Base-by-base conservation (phyloP, 495 filamentous ascomycete genomes). In the Lentithecium fluviatile region DNA sequence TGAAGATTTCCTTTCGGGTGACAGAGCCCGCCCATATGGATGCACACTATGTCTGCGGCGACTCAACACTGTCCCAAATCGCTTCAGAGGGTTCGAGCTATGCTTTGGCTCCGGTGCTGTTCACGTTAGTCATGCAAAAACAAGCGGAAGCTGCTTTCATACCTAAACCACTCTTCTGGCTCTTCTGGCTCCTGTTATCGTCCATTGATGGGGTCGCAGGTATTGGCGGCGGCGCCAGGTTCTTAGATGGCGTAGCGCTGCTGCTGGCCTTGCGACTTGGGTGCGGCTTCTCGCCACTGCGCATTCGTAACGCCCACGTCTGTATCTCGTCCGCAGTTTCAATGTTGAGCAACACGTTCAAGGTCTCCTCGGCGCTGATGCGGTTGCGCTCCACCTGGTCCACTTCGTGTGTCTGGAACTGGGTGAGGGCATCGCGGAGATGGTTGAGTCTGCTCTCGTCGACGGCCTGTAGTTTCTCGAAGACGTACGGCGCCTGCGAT, bases 401-500 rank as follows among this genome's bases (percentile, higher is more conserved):
- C 12, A 90, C 81, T 71, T 97, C 93, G 70, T 96, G 89, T 11
- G 95, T 99, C 72, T 94, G 85, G 59, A 89, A 85, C 66, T 96
- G 94, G 1, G 94, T 97, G 40, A 99, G 80, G 52, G 89, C 86
- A 74, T 97, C 93, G 45, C 94, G 88, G 51, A 99, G 79, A 72
- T 95, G 88, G 71, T 97, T 96, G 60, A 95, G 79, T 56, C 95
- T 81, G 56, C 80, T 85, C 75, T 99, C 95, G 60, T 99, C 95
- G 17, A 91, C 77, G 6, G 90, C 85, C 73, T 99, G 95, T 17
- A 99, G 83, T 58, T 88, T 90, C 73, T 97, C 95, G 70, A 95
- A 97, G 55, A 97, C 87, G 74, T 89, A 97, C 6, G 95, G 95
- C 34, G 95, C 90, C 71, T 96, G 89, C 8, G 94, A 95, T 34